Evolutionary conservation across 176 grass and related monocot genomes (phyloP), one percentile per base, ranked within the genome.

Genomic region (Musa troglodytarum): DNA sequence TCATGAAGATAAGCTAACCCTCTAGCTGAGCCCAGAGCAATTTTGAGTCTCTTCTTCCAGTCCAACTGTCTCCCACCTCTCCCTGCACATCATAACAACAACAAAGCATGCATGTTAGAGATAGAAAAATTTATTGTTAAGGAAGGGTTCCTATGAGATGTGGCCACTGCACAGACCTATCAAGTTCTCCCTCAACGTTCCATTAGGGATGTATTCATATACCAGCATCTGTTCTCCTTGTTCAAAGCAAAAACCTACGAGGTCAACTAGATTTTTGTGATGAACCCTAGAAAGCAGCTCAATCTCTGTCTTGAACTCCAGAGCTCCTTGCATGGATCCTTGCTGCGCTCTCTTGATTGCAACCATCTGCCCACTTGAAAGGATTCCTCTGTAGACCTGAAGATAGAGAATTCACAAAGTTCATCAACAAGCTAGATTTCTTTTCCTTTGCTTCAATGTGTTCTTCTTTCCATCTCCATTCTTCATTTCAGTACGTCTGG

Each of bases 251-350:
- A 77, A 77, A 1, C 75, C 75, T 49, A 77, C 49, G 9, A 77
- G 75, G 34, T 52, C 61, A 24, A 77, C 75, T 9, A 77, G 75
- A 16, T 77, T 64, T 17, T 77, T 77, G 75, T 77, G 75, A 25
- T 77, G 75, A 52, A 77, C 75, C 61, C 75, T 77, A n/a, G 75
- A 77, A 21, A 77, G 75, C 59, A 77, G 52, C 49, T 77, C 75
- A 23, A 77, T 65, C 61, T 77, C 75, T 14, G 49, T 77, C 75
- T 53, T 77, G 59, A 77, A 77, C 17, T 77, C 75, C 11, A 53
- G 75, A 53, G n/a, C 61, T 52, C 75, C 75, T 52, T 77, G 75
- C 59, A 25, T 77, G 34, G 75, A 77, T 77, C 75, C 75, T 51
- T 77, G 57, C 21, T 77, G 75, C 28, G 75, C 75, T 21, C 75